Base-by-base conservation (phyloP, 441 rosid genomes). In the Capsella rubella region DNA sequence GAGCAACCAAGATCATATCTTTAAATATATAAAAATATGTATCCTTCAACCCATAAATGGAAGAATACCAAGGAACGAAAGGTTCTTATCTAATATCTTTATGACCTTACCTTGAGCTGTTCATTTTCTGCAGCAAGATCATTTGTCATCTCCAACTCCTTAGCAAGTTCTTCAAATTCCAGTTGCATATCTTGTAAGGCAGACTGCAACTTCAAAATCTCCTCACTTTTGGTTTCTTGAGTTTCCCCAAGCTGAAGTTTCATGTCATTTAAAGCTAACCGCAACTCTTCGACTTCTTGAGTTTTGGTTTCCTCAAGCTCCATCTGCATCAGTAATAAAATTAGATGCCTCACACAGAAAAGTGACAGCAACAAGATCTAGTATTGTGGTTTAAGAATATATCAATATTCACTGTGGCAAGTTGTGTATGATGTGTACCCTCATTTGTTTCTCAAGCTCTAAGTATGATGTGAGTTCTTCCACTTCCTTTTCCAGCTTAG, bases 401-500 rank as follows among this genome's bases (percentile, higher is more conserved):
- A 52, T 60, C 18, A 25, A 11, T 54, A 55, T 27, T 29, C 21
- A 71, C 55, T 39, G 34, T 25, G 35, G 4, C 14, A 56, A n/a
- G 64, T 55, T 49, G 34, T 61, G 42, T 59, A 42, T 37, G 37
- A 61, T 25, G 52, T 65, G 75, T 82, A 90, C 99, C 92, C 91
- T 87, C 87, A 79, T 87, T 74, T 81, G 82, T 77, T 88, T 93
- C 87, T 96, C 99, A 73, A 80, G 81, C 84, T 90, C 82, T 79
- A 93, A 76, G 64, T 72, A 75, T 83, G 82, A 82, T 32, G 86
- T 87, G 66, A 96, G 87, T 79, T 93, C 95, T 87, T 91, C 89
- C 70, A 96, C 91, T 84, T 96, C 82, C 82, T 88, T 84, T 84
- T 91, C 98, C 66, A 96, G 80, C 85, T 85, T 88, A 68, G 35